Evolutionary conservation across 306 rosid genomes (phyloP), one percentile per base, ranked within the genome.

Genomic region (Trichosanthes truncata): DNA sequence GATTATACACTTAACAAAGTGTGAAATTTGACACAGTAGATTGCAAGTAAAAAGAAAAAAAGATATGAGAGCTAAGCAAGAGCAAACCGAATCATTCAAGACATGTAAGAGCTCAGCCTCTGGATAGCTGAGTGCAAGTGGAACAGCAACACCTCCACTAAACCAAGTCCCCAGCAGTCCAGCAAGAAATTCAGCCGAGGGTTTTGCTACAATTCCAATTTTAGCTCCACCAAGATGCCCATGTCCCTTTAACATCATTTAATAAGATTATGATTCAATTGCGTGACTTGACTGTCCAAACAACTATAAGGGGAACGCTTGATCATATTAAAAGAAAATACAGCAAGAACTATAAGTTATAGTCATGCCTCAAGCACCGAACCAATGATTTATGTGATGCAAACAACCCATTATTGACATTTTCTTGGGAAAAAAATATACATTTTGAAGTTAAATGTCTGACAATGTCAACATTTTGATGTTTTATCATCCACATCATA

Each of bases 121-220:
- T 59, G 98, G 98, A 82, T 95, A 89, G 90, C 92, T 89, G 79
- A 85, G 85, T 82, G 98, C 97, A 79, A 94, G 98, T 1, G 97
- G 98, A 85, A 94, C 97, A 49, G 97, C 95, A 86, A 94, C 93
- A 77, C 98, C 98, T 31, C 97, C 97, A 84, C 97, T 87, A 45
- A 94, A 80, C 97, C 98, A 94, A 66, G 94, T 92, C 82, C 97
- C 98, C 38, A 94, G 89, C 71, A 94, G 53, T 85, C 90, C 92
- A 35, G 97, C 97, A 55, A 92, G 93, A 85, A 91, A 94, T 82
- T 92, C 98, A 74, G 96, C 98, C 13, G 97, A 91, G 40, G 98
- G 98, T 81, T 94, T 91, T 53, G 98, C 98, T 80, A 91, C 85
- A 80, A 94, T 92, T 81, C 98, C 98, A 84, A 94, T 56, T 77